phyloP scores from a whole-genome alignment of 768 basidiomycete genomes.

The Coprinellus micaceus region DNA sequence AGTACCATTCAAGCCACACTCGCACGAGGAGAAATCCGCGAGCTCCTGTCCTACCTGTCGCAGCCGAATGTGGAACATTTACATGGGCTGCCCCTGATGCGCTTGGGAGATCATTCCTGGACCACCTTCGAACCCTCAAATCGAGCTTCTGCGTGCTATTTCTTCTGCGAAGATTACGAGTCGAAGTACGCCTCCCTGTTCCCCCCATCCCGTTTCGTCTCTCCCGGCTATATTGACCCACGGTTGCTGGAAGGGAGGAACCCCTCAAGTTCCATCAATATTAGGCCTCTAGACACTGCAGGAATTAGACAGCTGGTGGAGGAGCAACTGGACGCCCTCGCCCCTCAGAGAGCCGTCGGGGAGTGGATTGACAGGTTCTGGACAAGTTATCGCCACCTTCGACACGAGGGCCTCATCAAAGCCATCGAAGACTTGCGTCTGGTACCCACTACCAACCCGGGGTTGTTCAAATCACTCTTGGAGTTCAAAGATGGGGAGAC shows the following conservation, averaged over 20 bases:
- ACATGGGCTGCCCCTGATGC: conserved; percentile 1
- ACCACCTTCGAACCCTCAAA: neutral
- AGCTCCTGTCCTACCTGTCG: neutral
- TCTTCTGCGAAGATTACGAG: neutral
- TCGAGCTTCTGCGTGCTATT: neutral
- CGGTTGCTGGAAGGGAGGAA: neutral
- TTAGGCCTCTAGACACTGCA: neutral
- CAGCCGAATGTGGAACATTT: neutral
- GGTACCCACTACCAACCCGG: conserved; percentile 25
- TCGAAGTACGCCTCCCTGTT: neutral
- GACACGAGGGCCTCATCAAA: conserved; percentile 7
- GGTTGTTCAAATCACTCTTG: conserved; percentile 27
- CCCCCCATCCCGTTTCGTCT: neutral
- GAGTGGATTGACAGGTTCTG: conserved; percentile 34
- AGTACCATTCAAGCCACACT: neutral
- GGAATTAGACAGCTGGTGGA: neutral
- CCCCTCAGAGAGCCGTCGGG: neutral
- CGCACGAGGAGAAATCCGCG: neutral
- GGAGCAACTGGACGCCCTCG: neutral
- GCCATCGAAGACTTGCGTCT: conserved; percentile 28
- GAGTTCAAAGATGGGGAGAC: conserved; percentile 23
- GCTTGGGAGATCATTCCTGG: neutral
- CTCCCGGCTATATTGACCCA: neutral
- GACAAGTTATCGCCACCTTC: conserved; percentile 14
- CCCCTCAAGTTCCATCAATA: neutral